phyloP scores from a whole-genome alignment of 495 filamentous ascomycete species.

The Penicillium pancosmium region DNA sequence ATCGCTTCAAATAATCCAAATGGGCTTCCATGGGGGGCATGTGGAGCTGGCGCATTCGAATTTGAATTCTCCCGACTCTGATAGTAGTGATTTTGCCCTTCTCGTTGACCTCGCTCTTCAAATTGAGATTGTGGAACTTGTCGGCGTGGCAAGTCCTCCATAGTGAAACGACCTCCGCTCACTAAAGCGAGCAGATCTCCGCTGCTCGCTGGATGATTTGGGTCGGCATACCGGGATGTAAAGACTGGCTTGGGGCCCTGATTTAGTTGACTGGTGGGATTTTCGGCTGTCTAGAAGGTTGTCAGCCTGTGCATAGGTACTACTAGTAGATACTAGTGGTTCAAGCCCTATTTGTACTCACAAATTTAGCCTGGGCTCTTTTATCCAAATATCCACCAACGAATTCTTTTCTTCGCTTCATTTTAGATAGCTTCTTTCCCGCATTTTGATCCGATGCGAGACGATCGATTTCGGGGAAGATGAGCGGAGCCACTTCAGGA shows the following conservation, averaged over 20 bases:
- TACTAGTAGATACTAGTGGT: too few species aligned
- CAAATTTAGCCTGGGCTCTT: constrained; percentile 56
- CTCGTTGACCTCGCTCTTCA: background rate
- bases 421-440: constrained; percentile 35
- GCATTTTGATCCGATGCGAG: constrained; percentile 30
- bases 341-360: constrained; percentile 43
- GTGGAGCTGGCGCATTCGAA: constrained; percentile 15
- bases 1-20: constrained; percentile 12
- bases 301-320: too few species aligned
- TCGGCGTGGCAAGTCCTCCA: constrained; percentile 8
- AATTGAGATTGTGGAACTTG: constrained; percentile 8
- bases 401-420: constrained; percentile 47
- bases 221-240: constrained; percentile 55
- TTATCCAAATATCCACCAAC: constrained; percentile 56
- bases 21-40: constrained; percentile 14
- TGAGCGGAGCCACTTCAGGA: constrained; percentile 55
- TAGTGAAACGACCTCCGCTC: constrained; percentile 43
- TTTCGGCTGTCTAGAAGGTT: constrained; percentile 14
- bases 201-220: constrained; percentile 52
- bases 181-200: constrained; percentile 39
- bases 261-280: constrained; percentile 34
- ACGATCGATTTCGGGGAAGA: constrained; percentile 56
- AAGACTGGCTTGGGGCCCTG: constrained; percentile 37
- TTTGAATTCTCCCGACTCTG: background rate
- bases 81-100: background rate